A percentile compares a stretch with the other conserved stretches of the same genome.
These are phyloP conservation scores for Aspergillus cejpii DNA, from an alignment of 2,329 filamentous ascomycete genomes.

Conservation along the genomic window DNA sequence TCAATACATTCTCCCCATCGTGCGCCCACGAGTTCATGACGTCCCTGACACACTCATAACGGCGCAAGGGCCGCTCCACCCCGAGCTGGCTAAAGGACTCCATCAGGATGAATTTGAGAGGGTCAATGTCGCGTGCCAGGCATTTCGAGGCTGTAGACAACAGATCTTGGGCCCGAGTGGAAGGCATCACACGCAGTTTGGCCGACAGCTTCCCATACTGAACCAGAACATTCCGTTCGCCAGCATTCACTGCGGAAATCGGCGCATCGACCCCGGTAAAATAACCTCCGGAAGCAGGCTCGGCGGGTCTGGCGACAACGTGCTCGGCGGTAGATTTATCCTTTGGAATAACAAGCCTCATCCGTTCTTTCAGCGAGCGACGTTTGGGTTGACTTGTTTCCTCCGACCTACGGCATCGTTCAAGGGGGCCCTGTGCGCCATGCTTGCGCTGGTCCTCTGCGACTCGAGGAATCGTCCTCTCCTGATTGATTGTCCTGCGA, in stretches of 20 bases:
- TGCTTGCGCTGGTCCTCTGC: background rate
- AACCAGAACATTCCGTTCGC: slow-evolving; percentile 67
- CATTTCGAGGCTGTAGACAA: slow-evolving; percentile 59
- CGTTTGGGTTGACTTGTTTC: slow-evolving; percentile 17
- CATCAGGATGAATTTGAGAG: slow-evolving; percentile 61
- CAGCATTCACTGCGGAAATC: slow-evolving; percentile 70
- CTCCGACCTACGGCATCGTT: slow-evolving; percentile 3
- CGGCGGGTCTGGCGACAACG: slow-evolving; percentile 3
- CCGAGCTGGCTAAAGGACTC: slow-evolving; percentile 71
- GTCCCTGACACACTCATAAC: slow-evolving; percentile 79
- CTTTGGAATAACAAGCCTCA: slow-evolving; percentile 21
- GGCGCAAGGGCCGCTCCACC: slow-evolving; percentile 72
- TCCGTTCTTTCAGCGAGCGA: slow-evolving; percentile 28
- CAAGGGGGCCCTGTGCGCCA: background rate
- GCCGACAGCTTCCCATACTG: slow-evolving; percentile 64
- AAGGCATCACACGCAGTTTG: slow-evolving; percentile 63
- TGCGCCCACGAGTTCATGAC: slow-evolving; percentile 89
- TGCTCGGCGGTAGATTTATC: slow-evolving; percentile 6
- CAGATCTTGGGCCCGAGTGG: slow-evolving; percentile 68
- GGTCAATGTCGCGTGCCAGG: slow-evolving; percentile 58
- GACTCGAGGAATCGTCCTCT: slow-evolving; percentile 8
- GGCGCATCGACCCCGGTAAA: slow-evolving; percentile 65
- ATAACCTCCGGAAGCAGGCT: slow-evolving; percentile 16
- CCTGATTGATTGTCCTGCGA: slow-evolving; percentile 10
- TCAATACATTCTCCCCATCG: slow-evolving; percentile 67